A percentile compares a stretch with the other conserved stretches of the same genome.
Evolutionary conservation across 139 green algal species (phyloP).

Genomic region (Picochlorum sp.): DNA sequence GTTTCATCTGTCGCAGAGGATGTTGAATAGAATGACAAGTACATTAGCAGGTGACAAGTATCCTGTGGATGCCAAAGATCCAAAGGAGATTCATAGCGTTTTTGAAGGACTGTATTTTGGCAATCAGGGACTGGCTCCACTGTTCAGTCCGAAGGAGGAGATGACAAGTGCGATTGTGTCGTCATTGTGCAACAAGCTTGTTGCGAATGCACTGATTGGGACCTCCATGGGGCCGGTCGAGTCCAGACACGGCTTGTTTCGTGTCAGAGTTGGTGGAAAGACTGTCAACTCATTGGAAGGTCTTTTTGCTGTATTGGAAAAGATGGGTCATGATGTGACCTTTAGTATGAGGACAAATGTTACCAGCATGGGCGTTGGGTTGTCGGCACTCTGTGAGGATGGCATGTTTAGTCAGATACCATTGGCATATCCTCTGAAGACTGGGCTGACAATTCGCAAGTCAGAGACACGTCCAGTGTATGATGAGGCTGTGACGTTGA

Average conservation of each 20-base stretch:
- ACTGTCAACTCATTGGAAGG: not conserved
- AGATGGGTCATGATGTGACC: constrained; percentile 1
- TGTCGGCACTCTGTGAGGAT: constrained; percentile 2
- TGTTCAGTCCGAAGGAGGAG: not conserved
- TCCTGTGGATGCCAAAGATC: not conserved
- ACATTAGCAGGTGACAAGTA: not conserved
- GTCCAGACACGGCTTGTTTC: not conserved
- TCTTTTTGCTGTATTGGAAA: constrained; percentile 12
- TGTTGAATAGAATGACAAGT: not conserved
- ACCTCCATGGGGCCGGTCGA: not conserved
- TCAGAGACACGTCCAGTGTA: not conserved
- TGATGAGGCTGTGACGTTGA: constrained; percentile 9
- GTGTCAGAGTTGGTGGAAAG: not conserved
- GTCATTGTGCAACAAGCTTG: constrained; percentile 9
- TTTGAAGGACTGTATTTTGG: constrained; percentile 13
- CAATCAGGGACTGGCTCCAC: constrained; percentile 6
- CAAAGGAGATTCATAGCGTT: constrained; percentile 6
- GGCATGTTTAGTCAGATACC: constrained; percentile 12
- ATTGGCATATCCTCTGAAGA: constrained; percentile 15
- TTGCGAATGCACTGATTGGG: constrained; percentile 9
- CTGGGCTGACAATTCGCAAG: not conserved
- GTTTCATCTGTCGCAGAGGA: not conserved
- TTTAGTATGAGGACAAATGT: constrained; percentile 4
- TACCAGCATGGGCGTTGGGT: constrained; percentile 11
- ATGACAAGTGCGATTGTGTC: constrained; percentile 8